These are phyloP conservation scores for Diplocarpon mali DNA, from an alignment of 2,329 filamentous ascomycete genomes.

Conservation along the genomic window DNA sequence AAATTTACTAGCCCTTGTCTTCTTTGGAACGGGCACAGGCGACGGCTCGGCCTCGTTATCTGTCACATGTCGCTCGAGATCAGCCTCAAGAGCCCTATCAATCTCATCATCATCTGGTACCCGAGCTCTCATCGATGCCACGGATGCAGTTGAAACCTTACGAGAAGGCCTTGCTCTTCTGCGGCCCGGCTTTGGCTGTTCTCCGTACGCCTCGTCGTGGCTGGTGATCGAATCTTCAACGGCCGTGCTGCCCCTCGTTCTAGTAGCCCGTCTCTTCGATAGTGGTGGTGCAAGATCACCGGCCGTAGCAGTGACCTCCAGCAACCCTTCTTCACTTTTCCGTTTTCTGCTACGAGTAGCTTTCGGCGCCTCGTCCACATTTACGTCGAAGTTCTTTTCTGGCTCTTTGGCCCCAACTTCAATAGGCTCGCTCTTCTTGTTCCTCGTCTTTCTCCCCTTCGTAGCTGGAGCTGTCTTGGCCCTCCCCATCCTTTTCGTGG, in stretches of 20 bases:
- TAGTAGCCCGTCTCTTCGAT: conserved; percentile 29
- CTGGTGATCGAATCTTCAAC: conserved; percentile 27
- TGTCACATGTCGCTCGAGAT: conserved; percentile 45
- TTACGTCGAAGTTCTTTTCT: conserved; percentile 25
- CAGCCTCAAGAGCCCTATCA: conserved; percentile 53
- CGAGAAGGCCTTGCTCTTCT: conserved; percentile 39
- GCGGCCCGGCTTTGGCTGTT: conserved; percentile 28
- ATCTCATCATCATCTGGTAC: conserved; percentile 53
- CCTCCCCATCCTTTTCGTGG: conserved; percentile 41
- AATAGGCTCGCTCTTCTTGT: conserved; percentile 43
- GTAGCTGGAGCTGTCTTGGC: conserved; percentile 43
- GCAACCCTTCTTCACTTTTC: conserved; percentile 18
- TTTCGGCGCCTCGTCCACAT: conserved; percentile 19
- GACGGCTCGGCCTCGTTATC: conserved; percentile 37
- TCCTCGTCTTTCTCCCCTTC: conserved; percentile 36
- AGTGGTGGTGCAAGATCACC: conserved; percentile 24
- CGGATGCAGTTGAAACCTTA: conserved; percentile 37
- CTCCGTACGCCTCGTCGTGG: conserved; percentile 32
- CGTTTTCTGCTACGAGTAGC: conserved; percentile 19
- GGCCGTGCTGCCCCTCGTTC: conserved; percentile 34
- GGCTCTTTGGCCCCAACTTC: conserved; percentile 32
- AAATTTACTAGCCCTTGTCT: conserved; percentile 12
- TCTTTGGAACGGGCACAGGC: conserved; percentile 5
- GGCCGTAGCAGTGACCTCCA: conserved; percentile 3
- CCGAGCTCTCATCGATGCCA: conserved; percentile 33